Evolutionary conservation across 1,284 basidiomycete genomes (phyloP), one percentile per base, ranked within the genome.

Genomic region (Termitomyces sp.): DNA sequence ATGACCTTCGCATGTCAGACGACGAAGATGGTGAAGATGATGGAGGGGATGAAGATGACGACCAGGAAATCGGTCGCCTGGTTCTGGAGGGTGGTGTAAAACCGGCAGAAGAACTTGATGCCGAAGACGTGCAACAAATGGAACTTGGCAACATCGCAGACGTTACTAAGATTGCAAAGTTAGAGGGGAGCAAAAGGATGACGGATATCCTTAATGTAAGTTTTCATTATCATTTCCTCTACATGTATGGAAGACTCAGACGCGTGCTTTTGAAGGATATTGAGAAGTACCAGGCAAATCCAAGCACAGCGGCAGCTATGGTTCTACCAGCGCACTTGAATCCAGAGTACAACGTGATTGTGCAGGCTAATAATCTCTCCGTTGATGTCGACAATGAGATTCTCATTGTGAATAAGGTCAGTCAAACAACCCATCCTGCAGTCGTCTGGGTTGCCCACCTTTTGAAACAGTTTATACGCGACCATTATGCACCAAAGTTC

Each of bases 341-440:
- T 67, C 92, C 93, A 0, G 97, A 99, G 71, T 99, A 99, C 73
- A 86, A 88, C 58, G 79, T 99, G 56, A 98, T 99, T 64, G 97
- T 99, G 2, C 86, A 92, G 62, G 93, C 96, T 12, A 99, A 99
- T 76, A 99, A 99, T 73, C 77, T 98, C 57, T 94, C 94, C 1
- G 97, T 99, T 17, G 97, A 99, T 64, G 88, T 99, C 1, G 97
- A 99, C 72, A 99, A 99, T 65, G 97, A 99, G 71, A 92, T 98
- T 55, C 79, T 99, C 56, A 79, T 99, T 26, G 95, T 98, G 1
- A 94, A 99, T 78, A 99, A 99, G 80, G 92, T 84, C 64, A 59
- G 70, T 80, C 67, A 72, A 74, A 63, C 63, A 71, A 53, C 65
- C 45, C 53, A 58, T 53, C 61, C 4, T 56, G 49, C 56, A 58